These are phyloP conservation scores for Trichoderma sp. DNA, from an alignment of 2,329 filamentous ascomycete genomes.

Conservation along the genomic window DNA sequence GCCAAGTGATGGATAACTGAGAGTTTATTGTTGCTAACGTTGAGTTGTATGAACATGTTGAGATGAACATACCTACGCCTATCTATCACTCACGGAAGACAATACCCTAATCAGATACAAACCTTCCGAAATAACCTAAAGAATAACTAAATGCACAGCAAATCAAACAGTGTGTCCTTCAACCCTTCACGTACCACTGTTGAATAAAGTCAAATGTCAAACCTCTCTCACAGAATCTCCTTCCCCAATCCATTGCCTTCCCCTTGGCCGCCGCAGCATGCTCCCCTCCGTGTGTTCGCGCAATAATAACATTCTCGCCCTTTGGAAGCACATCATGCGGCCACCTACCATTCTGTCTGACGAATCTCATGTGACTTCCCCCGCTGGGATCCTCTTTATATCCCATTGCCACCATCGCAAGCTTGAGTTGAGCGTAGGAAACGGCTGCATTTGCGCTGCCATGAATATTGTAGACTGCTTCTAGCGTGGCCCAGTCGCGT, in stretches of 20 bases:
- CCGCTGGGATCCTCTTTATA: not conserved
- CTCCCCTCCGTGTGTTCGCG: conserved; percentile 17
- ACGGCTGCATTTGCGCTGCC: not conserved
- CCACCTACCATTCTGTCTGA: not conserved
- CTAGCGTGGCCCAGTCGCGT: conserved; percentile 20
- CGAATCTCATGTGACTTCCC: not conserved
- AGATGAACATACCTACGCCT: not conserved
- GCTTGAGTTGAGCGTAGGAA: conserved; percentile 16
- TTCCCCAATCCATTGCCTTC: conserved; percentile 1
- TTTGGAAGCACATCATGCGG: not conserved
- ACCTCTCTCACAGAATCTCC: not conserved
- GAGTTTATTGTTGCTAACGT: not conserved
- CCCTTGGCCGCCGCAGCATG: not conserved
- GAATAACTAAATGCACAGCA: not conserved
- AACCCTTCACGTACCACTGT: not conserved
- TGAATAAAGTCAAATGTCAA: conserved; percentile 2
- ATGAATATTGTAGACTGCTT: conserved; percentile 11
- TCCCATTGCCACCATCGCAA: conserved; percentile 15
- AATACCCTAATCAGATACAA: not conserved
- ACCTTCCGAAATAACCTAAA: not conserved
- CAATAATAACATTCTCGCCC: conserved; percentile 20
- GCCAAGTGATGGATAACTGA: not conserved
- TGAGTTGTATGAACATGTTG: not conserved
- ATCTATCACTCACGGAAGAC: not conserved
- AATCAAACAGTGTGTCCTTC: not conserved